Percentiles rank a stretch among this genome's conserved stretches.
These are phyloP conservation scores for Geotrichum macrosporum DNA, from an alignment of 1,139 yeast genomes.

Conservation along the genomic window DNA sequence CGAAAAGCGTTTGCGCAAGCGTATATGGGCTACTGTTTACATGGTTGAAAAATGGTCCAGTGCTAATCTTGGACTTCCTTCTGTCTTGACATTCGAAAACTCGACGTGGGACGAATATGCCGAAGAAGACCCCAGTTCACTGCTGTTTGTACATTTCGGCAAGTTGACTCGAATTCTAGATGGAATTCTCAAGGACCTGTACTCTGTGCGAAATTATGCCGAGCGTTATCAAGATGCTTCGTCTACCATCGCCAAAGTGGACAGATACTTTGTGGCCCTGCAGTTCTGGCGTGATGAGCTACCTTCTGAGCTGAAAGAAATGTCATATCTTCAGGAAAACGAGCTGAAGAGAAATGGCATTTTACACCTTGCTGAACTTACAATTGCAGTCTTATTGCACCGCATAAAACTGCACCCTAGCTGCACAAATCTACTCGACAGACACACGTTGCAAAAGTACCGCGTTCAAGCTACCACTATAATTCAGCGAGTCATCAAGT, in stretches of 20 bases:
- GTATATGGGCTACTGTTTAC: slow-evolving; percentile 38
- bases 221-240: slow-evolving; percentile 26
- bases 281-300: slow-evolving; percentile 33
- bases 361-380: slow-evolving; percentile 35
- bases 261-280: slow-evolving; percentile 28
- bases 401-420: slow-evolving; percentile 32
- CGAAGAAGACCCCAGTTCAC: slow-evolving; percentile 34
- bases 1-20: slow-evolving; percentile 33
- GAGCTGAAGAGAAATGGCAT: slow-evolving; percentile 29
- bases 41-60: slow-evolving; percentile 39
- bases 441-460: slow-evolving; percentile 24
- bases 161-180: slow-evolving; percentile 35
- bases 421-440: slow-evolving; percentile 25
- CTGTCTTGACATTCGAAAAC: slow-evolving; percentile 29
- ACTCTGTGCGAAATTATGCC: slow-evolving; percentile 28
- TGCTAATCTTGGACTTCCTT: slow-evolving; percentile 36
- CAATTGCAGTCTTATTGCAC: slow-evolving; percentile 36
- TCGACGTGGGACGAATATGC: slow-evolving; percentile 30
- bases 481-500: slow-evolving; percentile 34
- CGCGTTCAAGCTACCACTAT: slow-evolving; percentile 34
- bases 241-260: slow-evolving; percentile 27
- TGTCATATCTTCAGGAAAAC: slow-evolving; percentile 26
- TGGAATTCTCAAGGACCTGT: slow-evolving; percentile 31
- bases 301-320: slow-evolving; percentile 33
- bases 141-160: slow-evolving; percentile 35